Evolutionary conservation across 225 moss, liverwort and hornwort genomes (phyloP).

Genomic region (Ulota crispa): DNA sequence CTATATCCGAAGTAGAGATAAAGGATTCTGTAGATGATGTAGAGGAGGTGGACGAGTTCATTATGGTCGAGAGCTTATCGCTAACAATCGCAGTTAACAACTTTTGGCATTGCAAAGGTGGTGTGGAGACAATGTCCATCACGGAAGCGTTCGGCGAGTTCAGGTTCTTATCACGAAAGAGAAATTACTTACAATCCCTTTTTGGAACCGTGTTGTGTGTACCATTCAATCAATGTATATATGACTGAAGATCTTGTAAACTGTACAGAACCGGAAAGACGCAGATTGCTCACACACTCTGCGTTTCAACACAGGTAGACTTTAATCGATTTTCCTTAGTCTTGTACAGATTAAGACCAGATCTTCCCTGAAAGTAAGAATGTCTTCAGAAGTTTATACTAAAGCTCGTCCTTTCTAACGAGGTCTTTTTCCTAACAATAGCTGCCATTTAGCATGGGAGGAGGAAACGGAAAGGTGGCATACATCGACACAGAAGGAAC

Average conservation of each 20-base stretch:
- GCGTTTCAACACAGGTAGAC: conserved; percentile 84
- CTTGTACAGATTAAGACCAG: neutral
- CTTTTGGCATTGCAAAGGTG: conserved; percentile 49
- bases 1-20: neutral
- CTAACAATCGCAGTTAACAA: conserved; percentile 17
- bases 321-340: neutral
- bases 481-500: conserved; percentile 97
- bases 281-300: conserved; percentile 88
- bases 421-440: conserved; percentile 22
- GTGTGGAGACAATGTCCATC: conserved; percentile 87
- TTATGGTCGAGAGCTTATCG: neutral
- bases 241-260: neutral
- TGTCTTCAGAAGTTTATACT: neutral
- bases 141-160: conserved; percentile 95
- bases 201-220: neutral
- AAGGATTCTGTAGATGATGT: neutral
- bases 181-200: neutral
- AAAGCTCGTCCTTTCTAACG: conserved; percentile 10
- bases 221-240: neutral
- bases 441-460: conserved; percentile 81
- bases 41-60: neutral
- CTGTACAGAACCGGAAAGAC: conserved; percentile 84
- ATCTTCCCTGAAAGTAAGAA: neutral
- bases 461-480: conserved; percentile 94
- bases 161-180: conserved; percentile 48